phyloP scores from a whole-genome alignment of 371 early-diverging fungal genomes.

The Apophysomyces variabilis region DNA sequence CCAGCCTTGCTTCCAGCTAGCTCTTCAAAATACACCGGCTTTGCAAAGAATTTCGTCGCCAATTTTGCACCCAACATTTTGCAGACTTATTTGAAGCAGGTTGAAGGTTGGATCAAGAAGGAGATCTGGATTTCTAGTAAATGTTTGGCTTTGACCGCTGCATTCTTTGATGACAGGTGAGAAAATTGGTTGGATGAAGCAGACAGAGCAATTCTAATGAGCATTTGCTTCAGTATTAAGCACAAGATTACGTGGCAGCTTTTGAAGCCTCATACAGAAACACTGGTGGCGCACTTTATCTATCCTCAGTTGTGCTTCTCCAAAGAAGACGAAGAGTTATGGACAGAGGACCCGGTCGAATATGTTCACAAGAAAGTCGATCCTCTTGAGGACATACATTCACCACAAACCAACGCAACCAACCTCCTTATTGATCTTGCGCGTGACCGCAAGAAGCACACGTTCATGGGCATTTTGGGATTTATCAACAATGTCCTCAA shows the following conservation, averaged over 20 bases:
- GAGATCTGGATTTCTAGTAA: slow-evolving; percentile 67
- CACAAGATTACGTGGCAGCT: slow-evolving; percentile 88
- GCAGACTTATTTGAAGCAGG: slow-evolving; percentile 76
- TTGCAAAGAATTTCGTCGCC: slow-evolving; percentile 78
- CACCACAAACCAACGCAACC: slow-evolving; percentile 69
- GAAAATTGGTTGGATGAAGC: not conserved
- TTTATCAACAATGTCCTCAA: slow-evolving; percentile 75
- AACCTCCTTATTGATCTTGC: slow-evolving; percentile 77
- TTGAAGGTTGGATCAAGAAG: slow-evolving; percentile 71
- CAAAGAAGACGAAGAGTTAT: slow-evolving; percentile 81
- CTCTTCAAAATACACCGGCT: slow-evolving; percentile 64
- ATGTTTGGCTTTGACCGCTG: slow-evolving; percentile 54
- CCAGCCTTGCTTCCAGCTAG: slow-evolving; percentile 63
- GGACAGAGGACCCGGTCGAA: slow-evolving; percentile 91
- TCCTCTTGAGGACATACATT: slow-evolving; percentile 78
- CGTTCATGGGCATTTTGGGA: slow-evolving; percentile 75
- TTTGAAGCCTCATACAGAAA: slow-evolving; percentile 80
- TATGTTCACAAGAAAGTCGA: slow-evolving; percentile 87
- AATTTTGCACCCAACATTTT: slow-evolving; percentile 89
- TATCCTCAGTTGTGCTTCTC: slow-evolving; percentile 90
- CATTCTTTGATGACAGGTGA: slow-evolving; percentile 58
- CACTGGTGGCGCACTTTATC: slow-evolving; percentile 79
- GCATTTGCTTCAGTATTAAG: slow-evolving; percentile 63
- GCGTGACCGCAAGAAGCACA: slow-evolving; percentile 73
- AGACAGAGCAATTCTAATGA: not conserved